phyloP scores from a whole-genome alignment of 2,329 filamentous ascomycete species.

The Dactylellina leptospora region DNA sequence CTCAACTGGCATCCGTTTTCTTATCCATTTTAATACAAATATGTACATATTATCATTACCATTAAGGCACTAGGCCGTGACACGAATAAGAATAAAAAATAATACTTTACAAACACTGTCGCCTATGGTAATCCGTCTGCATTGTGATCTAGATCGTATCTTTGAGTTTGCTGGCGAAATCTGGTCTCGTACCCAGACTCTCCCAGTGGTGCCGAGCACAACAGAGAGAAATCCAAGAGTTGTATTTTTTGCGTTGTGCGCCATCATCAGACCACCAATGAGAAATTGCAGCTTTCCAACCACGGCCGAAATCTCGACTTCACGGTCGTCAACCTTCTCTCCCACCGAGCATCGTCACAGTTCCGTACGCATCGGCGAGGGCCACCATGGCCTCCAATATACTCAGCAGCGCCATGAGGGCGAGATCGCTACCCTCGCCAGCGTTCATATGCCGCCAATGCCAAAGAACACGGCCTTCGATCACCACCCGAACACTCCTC shows the following conservation, averaged over 20 bases:
- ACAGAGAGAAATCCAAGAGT: too few relatives aligned
- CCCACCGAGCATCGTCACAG: slow-evolving; percentile 3
- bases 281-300: slow-evolving; percentile 42
- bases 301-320: slow-evolving; percentile 2
- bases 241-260: slow-evolving; percentile 40
- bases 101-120: neutral
- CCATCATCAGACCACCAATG: slow-evolving; percentile 52
- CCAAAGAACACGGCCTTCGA: slow-evolving; percentile 8
- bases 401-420: slow-evolving; percentile 19
- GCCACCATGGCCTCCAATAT: slow-evolving; percentile 41
- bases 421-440: slow-evolving; percentile 18
- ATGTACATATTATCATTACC: slow-evolving; percentile 15
- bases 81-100: slow-evolving; percentile 5
- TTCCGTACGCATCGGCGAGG: slow-evolving; percentile 8
- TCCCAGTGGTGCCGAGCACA: too few relatives aligned
- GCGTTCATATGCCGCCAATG: slow-evolving; percentile 46
- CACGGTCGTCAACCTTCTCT: slow-evolving; percentile 16
- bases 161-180: neutral
- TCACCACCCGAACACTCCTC: neutral
- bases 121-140: too few relatives aligned
- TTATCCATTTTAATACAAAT: slow-evolving; percentile 8
- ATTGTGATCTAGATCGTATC: too few relatives aligned
- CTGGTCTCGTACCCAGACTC: too few relatives aligned
- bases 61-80: neutral
- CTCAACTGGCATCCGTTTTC: neutral